Percentiles rank a stretch among this genome's conserved stretches.
phyloP scores from a whole-genome alignment of 2,329 filamentous ascomycete genomes.

The Colletotrichum aenigma region DNA sequence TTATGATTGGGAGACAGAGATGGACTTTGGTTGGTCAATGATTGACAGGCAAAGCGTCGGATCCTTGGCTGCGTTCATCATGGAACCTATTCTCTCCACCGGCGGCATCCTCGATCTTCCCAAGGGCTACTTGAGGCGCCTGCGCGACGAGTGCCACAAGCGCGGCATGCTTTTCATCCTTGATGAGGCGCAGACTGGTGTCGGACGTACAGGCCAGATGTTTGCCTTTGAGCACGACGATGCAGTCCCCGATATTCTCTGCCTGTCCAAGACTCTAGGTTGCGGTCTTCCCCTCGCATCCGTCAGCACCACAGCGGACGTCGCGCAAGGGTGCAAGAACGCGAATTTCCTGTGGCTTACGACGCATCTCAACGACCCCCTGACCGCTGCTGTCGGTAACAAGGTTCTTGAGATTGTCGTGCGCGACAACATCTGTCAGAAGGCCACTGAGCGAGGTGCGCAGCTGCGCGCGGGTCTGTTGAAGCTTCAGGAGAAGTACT shows the following conservation, averaged over 20 bases:
- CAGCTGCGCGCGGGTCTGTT: conserved; percentile 47
- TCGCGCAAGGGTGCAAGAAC: conserved; percentile 48
- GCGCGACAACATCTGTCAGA: conserved; percentile 47
- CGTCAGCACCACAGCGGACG: conserved; percentile 51
- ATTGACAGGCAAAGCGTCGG: conserved; percentile 63
- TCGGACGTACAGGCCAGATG: conserved; percentile 61
- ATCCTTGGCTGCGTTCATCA: conserved; percentile 65
- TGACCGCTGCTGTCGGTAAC: conserved; percentile 56
- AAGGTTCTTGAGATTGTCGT: conserved; percentile 60
- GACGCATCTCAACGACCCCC: conserved; percentile 59
- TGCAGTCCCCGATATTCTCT: conserved; percentile 53
- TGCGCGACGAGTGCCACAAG: conserved; percentile 56
- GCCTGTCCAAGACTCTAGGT: conserved; percentile 58
- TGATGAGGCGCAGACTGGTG: conserved; percentile 64
- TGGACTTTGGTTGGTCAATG: conserved; percentile 66
- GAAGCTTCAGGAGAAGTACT: conserved; percentile 50
- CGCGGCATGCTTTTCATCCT: conserved; percentile 63
- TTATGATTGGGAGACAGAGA: conserved; percentile 69
- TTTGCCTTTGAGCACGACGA: conserved; percentile 61
- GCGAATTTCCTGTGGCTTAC: conserved; percentile 53
- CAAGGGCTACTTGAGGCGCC: conserved; percentile 55
- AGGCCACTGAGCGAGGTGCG: conserved; percentile 43
- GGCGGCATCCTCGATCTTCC: conserved; percentile 63
- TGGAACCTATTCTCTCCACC: conserved; percentile 63
- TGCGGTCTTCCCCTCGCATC: conserved; percentile 55